A percentile compares a stretch with the other conserved stretches of the same genome.
Evolutionary conservation across 2,329 filamentous ascomycete species (phyloP).

Genomic region (Arthrobotrys sinensis): DNA sequence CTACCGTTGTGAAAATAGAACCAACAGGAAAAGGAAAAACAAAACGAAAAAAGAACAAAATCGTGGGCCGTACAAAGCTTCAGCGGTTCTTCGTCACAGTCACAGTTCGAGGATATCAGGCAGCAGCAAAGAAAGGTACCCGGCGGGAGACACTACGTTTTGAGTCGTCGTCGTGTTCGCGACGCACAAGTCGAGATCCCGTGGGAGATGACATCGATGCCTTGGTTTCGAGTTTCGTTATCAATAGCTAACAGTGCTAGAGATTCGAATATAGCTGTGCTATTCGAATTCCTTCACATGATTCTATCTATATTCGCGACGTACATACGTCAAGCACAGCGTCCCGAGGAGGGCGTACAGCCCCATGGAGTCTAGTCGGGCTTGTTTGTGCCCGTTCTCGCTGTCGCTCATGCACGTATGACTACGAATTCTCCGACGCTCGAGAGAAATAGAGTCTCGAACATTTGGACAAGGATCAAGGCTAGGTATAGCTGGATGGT

Average conservation of each 20-base stretch:
- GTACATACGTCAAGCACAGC: neutral
- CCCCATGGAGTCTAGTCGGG: too few relatives aligned
- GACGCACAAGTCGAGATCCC: conserved; percentile 46
- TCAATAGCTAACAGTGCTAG: neutral
- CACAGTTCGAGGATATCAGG: conserved; percentile 34
- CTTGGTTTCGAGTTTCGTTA: conserved; percentile 11
- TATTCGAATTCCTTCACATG: conserved; percentile 28
- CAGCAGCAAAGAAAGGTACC: conserved; percentile 18
- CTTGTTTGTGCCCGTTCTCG: neutral
- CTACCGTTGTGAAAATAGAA: conserved; percentile 43
- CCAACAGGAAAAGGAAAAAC: conserved; percentile 10
- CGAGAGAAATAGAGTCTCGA: conserved; percentile 14
- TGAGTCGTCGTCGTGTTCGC: conserved; percentile 36
- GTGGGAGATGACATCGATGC: conserved; percentile 42
- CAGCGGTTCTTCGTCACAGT: conserved; percentile 22
- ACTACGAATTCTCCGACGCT: conserved; percentile 52
- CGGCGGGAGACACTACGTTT: conserved; percentile 21
- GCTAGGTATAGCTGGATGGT: conserved; percentile 6
- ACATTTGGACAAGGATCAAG: conserved; percentile 48
- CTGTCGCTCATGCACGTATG: conserved; percentile 51
- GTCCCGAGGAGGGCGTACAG: too few relatives aligned
- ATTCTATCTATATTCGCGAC: too few relatives aligned
- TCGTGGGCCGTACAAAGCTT: neutral
- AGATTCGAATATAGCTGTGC: neutral
- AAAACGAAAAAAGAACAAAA: conserved; percentile 2